These are phyloP conservation scores for Kwoniella mangroviensis DNA, from an alignment of 768 basidiomycete genomes.

Conservation along the genomic window DNA sequence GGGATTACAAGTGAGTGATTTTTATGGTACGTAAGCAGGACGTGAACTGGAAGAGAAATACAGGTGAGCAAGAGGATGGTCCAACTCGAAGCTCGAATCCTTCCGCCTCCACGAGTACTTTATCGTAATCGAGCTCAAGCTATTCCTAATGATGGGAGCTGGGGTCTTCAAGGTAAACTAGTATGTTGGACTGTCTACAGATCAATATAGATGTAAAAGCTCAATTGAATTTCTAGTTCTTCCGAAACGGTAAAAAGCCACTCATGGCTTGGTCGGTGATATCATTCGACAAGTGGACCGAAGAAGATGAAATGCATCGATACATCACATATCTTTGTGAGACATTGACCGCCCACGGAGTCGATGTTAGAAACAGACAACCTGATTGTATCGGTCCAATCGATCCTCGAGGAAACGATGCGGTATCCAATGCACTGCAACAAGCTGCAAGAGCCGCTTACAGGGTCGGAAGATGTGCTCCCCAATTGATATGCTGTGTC, in stretches of 20 bases:
- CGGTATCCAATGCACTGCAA: constrained; percentile 31
- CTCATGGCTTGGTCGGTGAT: constrained; percentile 53
- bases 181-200: constrained; percentile 22
- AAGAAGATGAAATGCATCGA: constrained; percentile 39
- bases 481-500: constrained; percentile 54
- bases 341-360: constrained; percentile 33
- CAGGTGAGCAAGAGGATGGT: constrained; percentile 47
- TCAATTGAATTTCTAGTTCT: constrained; percentile 28
- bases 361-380: constrained; percentile 36
- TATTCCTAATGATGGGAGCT: constrained; percentile 41
- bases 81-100: constrained; percentile 48
- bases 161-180: constrained; percentile 52
- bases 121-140: constrained; percentile 37
- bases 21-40: too few species aligned
- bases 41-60: too few species aligned
- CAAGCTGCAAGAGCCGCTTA: constrained; percentile 47
- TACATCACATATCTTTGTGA: constrained; percentile 43
- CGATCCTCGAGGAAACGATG: constrained; percentile 28
- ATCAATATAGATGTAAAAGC: background rate
- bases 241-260: constrained; percentile 38
- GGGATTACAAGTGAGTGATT: constrained; percentile 47
- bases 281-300: constrained; percentile 47
- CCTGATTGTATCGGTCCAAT: constrained; percentile 44
- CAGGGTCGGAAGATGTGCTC: constrained; percentile 36
- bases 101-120: constrained; percentile 44